phyloP scores from a whole-genome alignment of 2,329 filamentous ascomycete species.

The Colletotrichum lini region DNA sequence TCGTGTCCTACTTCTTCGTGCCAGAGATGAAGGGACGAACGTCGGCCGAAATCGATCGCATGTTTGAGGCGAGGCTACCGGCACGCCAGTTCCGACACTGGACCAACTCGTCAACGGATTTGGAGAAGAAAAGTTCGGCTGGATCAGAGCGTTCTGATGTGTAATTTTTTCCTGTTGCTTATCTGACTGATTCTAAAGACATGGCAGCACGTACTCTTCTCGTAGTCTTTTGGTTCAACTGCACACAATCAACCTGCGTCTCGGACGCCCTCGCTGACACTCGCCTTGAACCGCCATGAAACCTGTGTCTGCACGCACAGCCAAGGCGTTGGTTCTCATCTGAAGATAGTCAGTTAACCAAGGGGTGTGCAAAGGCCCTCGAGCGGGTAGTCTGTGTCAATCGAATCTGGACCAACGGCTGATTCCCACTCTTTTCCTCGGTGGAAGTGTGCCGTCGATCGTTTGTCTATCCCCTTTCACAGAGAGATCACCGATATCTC shows the following conservation, averaged over 20 bases:
- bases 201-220: not conserved
- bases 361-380: conserved; percentile 25
- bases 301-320: conserved; percentile 14
- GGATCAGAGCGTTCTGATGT: conserved; percentile 17
- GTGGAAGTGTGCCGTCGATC: not conserved
- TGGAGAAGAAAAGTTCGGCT: conserved; percentile 14
- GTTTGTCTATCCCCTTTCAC: too few species aligned
- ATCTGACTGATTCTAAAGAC: not conserved
- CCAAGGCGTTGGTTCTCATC: conserved; percentile 16
- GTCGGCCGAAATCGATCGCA: conserved; percentile 62
- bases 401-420: not conserved
- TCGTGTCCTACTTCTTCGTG: conserved; percentile 59
- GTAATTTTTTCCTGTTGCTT: conserved; percentile 2
- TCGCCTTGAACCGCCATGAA: conserved; percentile 20
- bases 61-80: conserved; percentile 50
- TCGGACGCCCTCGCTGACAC: conserved; percentile 16
- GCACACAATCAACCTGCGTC: conserved; percentile 22
- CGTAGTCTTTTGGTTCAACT: not conserved
- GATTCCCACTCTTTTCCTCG: too few species aligned
- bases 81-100: conserved; percentile 48
- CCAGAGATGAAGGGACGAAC: conserved; percentile 68
- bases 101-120: conserved; percentile 23
- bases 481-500: too few species aligned
- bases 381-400: conserved; percentile 29
- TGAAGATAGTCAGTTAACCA: conserved; percentile 13